phyloP scores from a whole-genome alignment of 768 basidiomycete genomes.

The Leccinum obscurum region DNA sequence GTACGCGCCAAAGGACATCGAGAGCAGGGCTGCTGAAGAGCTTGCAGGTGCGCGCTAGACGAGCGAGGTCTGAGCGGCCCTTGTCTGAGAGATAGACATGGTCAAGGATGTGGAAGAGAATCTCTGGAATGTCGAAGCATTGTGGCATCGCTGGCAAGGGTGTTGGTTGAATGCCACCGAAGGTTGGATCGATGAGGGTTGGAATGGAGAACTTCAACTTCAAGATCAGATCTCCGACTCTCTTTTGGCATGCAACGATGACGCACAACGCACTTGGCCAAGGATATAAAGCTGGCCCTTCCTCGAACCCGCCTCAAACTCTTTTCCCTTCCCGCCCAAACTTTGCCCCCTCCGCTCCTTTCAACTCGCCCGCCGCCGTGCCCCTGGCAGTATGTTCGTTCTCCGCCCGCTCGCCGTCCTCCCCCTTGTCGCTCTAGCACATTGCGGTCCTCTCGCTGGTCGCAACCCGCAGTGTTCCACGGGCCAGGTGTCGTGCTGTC shows the following conservation, averaged over 20 bases:
- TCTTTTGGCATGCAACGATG: neutral
- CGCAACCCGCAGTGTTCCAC: constrained; percentile 29
- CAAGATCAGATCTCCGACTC: neutral
- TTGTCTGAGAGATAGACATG: constrained; percentile 8
- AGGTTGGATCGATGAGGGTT: neutral
- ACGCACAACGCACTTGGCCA: neutral
- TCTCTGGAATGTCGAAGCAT: constrained; percentile 22
- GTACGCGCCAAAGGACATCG: constrained; percentile 23
- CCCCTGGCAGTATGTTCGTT: constrained; percentile 17
- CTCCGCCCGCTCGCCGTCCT: constrained; percentile 14
- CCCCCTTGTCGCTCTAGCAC: constrained; percentile 19
- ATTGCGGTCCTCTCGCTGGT: constrained; percentile 20
- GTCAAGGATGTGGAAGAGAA: constrained; percentile 19
- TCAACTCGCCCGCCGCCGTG: constrained; percentile 10
- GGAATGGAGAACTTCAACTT: neutral
- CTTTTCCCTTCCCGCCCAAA: constrained; percentile 6
- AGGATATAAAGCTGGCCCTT: constrained; percentile 21
- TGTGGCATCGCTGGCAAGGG: neutral
- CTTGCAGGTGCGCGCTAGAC: constrained; percentile 20
- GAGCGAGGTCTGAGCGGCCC: constrained; percentile 15
- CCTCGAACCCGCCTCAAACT: constrained; percentile 9
- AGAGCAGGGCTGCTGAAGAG: constrained; percentile 19
- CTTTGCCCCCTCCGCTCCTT: constrained; percentile 28
- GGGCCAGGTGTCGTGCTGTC: constrained; percentile 24
- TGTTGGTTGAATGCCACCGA: neutral